Evolutionary conservation across 2,329 filamentous ascomycete species (phyloP), one percentile per base, ranked within the genome.

Genomic region (Aspergillus nomiae): DNA sequence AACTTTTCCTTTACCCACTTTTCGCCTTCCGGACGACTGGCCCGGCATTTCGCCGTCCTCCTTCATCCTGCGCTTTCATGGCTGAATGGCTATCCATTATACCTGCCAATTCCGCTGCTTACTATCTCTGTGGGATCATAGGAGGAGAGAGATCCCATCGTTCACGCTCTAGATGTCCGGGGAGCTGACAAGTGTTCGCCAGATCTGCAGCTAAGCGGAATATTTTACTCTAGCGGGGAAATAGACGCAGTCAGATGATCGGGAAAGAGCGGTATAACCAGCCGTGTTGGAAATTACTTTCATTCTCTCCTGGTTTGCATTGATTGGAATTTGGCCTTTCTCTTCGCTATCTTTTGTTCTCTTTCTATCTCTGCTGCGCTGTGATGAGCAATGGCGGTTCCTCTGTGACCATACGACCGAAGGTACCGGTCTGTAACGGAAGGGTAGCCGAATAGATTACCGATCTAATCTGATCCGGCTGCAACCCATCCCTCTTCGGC

Each of bases 381-480:
- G 16, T 12, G 28, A 51, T 56, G 16, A 43, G 50, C 34, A 24
- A 21, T 21, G 50, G 32, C 26, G 41, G 26, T n/a, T 34, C n/a
- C n/a, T 48, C 26, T 19, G 26, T 12, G 26, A 58, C 46, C 7
- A 9, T 19, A 50, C 43, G 43, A 3, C n/a, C 10, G 8, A 8
- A n/a, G 36, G 58, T 57, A 59, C 32, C 59, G 60, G 58, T 61
- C 61, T 53, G 60, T 63, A 59, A 64, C 41, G 48, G 54, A 21
- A n/a, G 36, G n/a, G 58, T 48, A 60, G 50, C 55, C 61, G 61
- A 59, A n/a, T 62, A 63, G 34, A 41, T 65, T 64, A 66, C 63
- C 63, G 58, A 70, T 70, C 69, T 70, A 70, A 70, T 70, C 69
- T 67, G 69, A 70, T 70, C 67, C 65, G 66, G 67, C 30, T 61